Conservation (phyloP, 768 basidiomycete genomes). For the Gelatoporia subvermispora region DNA sequence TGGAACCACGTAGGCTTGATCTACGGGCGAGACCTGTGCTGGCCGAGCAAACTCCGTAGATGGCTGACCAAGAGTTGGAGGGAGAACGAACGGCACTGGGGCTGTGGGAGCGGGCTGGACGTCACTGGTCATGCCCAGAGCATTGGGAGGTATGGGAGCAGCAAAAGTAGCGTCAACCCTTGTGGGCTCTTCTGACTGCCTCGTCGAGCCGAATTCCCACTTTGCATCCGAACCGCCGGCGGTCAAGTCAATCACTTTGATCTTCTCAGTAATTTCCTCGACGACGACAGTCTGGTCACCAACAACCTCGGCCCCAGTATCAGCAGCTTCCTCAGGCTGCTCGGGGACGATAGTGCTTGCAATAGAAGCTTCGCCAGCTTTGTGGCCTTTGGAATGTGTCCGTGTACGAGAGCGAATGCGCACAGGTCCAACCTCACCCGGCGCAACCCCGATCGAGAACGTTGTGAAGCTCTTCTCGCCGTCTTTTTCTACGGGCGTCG, state of each 20-base stretch:
- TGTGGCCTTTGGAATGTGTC: constrained; percentile 20
- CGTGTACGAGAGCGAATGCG: constrained; percentile 26
- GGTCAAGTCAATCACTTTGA: constrained; percentile 30
- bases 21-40: constrained; percentile 2
- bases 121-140: neutral
- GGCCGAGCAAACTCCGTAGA: constrained; percentile 3
- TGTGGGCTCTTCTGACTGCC: constrained; percentile 3
- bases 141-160: too few species aligned
- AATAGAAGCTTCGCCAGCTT: constrained; percentile 7
- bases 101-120: neutral
- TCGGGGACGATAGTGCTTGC: neutral
- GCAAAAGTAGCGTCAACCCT: neutral
- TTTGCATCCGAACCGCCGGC: constrained; percentile 27
- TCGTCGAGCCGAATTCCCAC: constrained; percentile 58
- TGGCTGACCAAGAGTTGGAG: neutral
- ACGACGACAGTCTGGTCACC: constrained; percentile 1
- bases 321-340: constrained; percentile 1
- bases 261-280: constrained; percentile 5
- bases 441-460: constrained; percentile 43
- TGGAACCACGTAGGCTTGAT: neutral
- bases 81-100: neutral
- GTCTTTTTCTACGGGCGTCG: constrained; percentile 8
- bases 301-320: constrained; percentile 2
- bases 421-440: constrained; percentile 28
- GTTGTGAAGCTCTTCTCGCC: constrained; percentile 29